Base-by-base conservation (phyloP, 306 rosid genomes). In the Pueraria montana region DNA sequence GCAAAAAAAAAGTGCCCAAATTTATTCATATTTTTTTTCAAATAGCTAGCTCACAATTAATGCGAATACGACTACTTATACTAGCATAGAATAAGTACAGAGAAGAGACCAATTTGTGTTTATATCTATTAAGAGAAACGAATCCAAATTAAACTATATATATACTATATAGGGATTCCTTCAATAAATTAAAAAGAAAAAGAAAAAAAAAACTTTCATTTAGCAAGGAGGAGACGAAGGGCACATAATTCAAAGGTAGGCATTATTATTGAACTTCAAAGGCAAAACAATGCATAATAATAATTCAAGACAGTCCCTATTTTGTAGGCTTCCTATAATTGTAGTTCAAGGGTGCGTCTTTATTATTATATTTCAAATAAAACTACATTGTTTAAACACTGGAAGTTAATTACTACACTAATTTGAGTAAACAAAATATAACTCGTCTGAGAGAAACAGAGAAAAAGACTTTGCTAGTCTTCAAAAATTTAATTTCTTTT, bases 221-320 rank as follows among this genome's bases (percentile, higher is more conserved):
- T 49, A 34, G 50, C n/a, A 4, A 50, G 43, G 38, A 36, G 23
- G 38, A 62, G 9, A 52, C 32, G 14, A 81, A 83, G 75, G 70
- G 65, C 83, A 79, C 77, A 76, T 78, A 86, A 72, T 73, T 80
- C 82, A 70, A 79, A 63, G 84, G 79, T 55, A 78, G 66, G 24
- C 18, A 67, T 86, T 56, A 88, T 86, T 88, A 84, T 85, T 86
- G 83, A 84, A 78, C 79, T 87, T 82, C 79, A 87, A 79, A 77
- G 77, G 81, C 69, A 80, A 67, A 80, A 30, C 13, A 84, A 49
- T 27, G 82, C 74, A 65, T 66, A 80, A 65, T 66, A 80, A 65
- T 79, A 79, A 36, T 36, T 36, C 40, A 36, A 36, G 40, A 36
- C 40, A 36, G 80, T 32, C 75, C 83, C 84, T 8, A 48, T 49